Evolutionary conservation across 352 stramenopile genomes (phyloP).

Genomic region (Albugo candida): DNA sequence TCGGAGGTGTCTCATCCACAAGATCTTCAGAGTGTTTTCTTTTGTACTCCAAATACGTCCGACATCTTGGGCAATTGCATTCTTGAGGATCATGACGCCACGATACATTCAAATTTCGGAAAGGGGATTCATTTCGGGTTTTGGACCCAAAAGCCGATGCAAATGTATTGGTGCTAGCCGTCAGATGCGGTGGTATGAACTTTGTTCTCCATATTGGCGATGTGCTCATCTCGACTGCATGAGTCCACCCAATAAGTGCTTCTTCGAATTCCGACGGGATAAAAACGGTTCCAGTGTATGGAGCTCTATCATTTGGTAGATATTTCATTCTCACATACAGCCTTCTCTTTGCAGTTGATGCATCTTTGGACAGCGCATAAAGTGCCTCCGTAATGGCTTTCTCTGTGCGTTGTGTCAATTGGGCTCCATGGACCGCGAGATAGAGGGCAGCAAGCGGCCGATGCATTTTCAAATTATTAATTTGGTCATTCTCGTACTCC

Average conservation of each 20-base stretch:
- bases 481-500: constrained; percentile 51
- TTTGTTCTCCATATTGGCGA: constrained; percentile 21
- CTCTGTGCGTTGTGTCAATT: constrained; percentile 26
- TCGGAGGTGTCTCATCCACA: constrained; percentile 7
- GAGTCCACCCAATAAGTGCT: constrained; percentile 49
- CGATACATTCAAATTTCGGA: constrained; percentile 62
- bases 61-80: constrained; percentile 34
- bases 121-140: constrained; percentile 35
- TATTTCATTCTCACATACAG: constrained; percentile 66
- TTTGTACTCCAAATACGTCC: constrained; percentile 9
- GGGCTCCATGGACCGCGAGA: constrained; percentile 54
- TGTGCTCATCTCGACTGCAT: constrained; percentile 35
- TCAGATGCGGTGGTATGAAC: not conserved
- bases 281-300: constrained; percentile 20
- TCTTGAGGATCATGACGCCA: constrained; percentile 33
- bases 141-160: constrained; percentile 14
- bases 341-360: constrained; percentile 32
- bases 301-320: constrained; percentile 49
- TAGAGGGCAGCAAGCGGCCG: constrained; percentile 46
- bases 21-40: not conserved
- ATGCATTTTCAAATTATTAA: constrained; percentile 52
- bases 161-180: not conserved
- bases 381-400: constrained; percentile 37
- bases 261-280: constrained; percentile 45
- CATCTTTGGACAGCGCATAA: constrained; percentile 26